phyloP scores from a whole-genome alignment of 495 filamentous ascomycete species.

The Aspergillus diversus region DNA sequence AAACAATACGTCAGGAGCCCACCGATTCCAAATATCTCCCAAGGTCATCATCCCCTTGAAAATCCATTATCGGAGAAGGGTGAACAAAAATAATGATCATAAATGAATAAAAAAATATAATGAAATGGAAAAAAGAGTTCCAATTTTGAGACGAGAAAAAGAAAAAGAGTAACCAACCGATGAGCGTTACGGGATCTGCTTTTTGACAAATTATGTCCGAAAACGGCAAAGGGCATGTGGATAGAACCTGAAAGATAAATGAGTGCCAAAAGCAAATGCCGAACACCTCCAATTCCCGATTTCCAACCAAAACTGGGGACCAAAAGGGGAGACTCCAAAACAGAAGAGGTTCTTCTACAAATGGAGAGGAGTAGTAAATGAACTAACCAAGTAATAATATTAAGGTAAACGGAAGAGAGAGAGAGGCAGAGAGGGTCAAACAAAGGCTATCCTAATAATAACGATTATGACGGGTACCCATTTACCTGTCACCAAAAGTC shows the following conservation, averaged over 20 bases:
- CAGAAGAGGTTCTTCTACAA: background rate
- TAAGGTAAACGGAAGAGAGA: background rate
- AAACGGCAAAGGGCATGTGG: constrained; percentile 7
- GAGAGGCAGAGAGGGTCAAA: too few relatives aligned
- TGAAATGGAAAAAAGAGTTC: background rate
- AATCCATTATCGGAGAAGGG: too few relatives aligned
- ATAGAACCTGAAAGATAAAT: background rate
- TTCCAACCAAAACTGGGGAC: background rate
- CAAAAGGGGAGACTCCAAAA: background rate
- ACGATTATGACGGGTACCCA: background rate
- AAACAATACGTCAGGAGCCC: background rate
- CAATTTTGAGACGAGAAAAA: background rate
- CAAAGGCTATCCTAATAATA: background rate
- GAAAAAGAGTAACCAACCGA: background rate
- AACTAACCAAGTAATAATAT: too few relatives aligned
- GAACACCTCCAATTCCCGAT: constrained; percentile 2
- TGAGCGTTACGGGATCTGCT: constrained; percentile 5
- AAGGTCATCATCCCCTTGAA: background rate
- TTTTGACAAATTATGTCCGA: constrained; percentile 6
- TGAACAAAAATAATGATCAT: background rate
- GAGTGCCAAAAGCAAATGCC: constrained; percentile 10
- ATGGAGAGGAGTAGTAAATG: background rate
- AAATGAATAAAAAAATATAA: background rate
- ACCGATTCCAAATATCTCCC: background rate
- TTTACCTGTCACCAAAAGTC: background rate